Percentiles rank a stretch among this genome's conserved stretches.
phyloP scores from a whole-genome alignment of 1,284 basidiomycete genomes.

The Laetiporus sulphureus region DNA sequence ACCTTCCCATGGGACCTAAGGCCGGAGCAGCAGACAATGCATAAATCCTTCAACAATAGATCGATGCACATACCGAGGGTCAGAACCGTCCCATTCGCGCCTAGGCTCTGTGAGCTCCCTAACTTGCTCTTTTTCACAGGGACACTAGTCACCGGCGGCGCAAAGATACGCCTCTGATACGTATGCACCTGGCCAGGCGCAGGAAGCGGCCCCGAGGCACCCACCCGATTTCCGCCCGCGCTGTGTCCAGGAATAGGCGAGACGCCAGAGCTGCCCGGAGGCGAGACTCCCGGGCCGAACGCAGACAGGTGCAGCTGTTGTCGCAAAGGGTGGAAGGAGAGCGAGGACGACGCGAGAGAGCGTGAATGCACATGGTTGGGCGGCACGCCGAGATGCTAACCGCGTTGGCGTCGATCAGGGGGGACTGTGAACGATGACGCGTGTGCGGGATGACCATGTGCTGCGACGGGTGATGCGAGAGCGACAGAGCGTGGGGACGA shows the following conservation, averaged over 20 bases:
- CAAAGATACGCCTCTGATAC: slow-evolving; percentile 62
- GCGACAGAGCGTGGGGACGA: slow-evolving; percentile 10
- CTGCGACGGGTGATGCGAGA: slow-evolving; percentile 16
- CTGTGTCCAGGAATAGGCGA: slow-evolving; percentile 9
- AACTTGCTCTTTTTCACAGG: slow-evolving; percentile 47
- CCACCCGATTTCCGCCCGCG: too few relatives aligned
- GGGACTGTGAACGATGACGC: slow-evolving; percentile 21
- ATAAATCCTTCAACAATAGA: not conserved
- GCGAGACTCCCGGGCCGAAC: slow-evolving; percentile 8
- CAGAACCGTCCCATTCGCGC: slow-evolving; percentile 20
- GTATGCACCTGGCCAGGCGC: slow-evolving; percentile 36
- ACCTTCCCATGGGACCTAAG: slow-evolving; percentile 20
- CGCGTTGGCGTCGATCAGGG: slow-evolving; percentile 16
- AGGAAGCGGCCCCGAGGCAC: slow-evolving; percentile 25
- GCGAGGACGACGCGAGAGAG: slow-evolving; percentile 14
- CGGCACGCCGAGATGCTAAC: slow-evolving; percentile 15
- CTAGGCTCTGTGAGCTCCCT: slow-evolving; percentile 9
- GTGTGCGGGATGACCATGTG: slow-evolving; percentile 16
- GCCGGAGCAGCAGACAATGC: not conserved
- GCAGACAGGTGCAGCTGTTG: slow-evolving; percentile 18
- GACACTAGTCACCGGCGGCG: slow-evolving; percentile 60
- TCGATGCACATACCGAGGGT: slow-evolving; percentile 19
- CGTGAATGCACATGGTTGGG: slow-evolving; percentile 13
- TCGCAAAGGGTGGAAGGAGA: slow-evolving; percentile 3
- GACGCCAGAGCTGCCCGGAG: slow-evolving; percentile 2